phyloP scores from a whole-genome alignment of 2,329 filamentous ascomycete genomes.

The Fusarium kyushuense region DNA sequence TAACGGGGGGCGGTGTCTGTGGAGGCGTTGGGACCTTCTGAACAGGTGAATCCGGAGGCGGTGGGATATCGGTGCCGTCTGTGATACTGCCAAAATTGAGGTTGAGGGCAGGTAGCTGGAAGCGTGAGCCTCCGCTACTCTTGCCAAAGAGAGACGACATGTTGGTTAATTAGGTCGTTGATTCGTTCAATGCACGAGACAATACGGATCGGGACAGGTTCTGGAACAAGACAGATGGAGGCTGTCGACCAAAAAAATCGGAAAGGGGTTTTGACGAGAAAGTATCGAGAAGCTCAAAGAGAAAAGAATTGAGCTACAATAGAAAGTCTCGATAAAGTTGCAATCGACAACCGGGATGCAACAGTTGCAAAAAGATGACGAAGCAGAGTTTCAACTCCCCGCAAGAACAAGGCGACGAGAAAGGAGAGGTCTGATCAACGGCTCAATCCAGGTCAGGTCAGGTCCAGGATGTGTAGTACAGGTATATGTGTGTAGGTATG shows the following conservation, averaged over 20 bases:
- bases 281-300: constrained; percentile 13
- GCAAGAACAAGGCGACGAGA: constrained; percentile 46
- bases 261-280: constrained; percentile 25
- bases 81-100: constrained; percentile 71
- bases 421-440: constrained; percentile 45
- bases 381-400: constrained; percentile 47
- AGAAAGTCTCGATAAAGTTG: constrained; percentile 16
- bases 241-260: constrained; percentile 24
- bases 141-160: constrained; percentile 53
- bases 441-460: constrained; percentile 32
- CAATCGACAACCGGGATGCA: constrained; percentile 33
- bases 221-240: constrained; percentile 21
- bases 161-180: constrained; percentile 19
- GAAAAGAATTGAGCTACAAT: constrained; percentile 15
- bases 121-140: constrained; percentile 53
- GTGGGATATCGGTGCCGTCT: constrained; percentile 71
- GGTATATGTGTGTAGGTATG: constrained; percentile 1
- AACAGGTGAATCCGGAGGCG: constrained; percentile 67
- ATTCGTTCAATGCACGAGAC: constrained; percentile 29
- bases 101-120: constrained; percentile 69
- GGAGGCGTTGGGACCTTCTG: constrained; percentile 62
- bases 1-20: constrained; percentile 50
- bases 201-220: constrained; percentile 26
- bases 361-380: constrained; percentile 43
- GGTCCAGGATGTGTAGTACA: constrained; percentile 30